Evolutionary conservation across 1,284 basidiomycete species (phyloP), one percentile per base, ranked within the genome.

Genomic region (Ganoderma leucocontextum): DNA sequence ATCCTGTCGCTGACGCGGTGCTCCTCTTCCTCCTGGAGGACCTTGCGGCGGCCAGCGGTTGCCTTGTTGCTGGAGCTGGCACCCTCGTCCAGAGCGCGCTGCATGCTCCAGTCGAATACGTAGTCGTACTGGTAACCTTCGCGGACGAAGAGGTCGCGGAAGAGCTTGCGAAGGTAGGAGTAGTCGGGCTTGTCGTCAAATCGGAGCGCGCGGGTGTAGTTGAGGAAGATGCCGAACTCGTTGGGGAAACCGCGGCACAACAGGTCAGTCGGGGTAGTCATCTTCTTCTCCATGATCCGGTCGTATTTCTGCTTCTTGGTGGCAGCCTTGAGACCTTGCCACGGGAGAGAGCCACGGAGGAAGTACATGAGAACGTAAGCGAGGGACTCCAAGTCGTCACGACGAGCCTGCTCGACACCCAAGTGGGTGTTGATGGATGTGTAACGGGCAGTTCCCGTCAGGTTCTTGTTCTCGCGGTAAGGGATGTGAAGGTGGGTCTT

Each of bases 281-380:
- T 98, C 89, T 98, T 97, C 91, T 98, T 99, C 86, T 98, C 97
- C 96, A 98, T 98, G 85, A 99, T 99, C 68, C 96, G 91, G 81
- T 98, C 97, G 83, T 98, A 98, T 85, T 98, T 98, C 86, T 99
- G 97, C 90, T 98, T 98, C 93, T 98, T 98, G 68, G 96, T 98
- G 44, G 96, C 96, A 70, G 96, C 97, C 86, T 98, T 98, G 79
- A 98, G 89, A 65, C 96, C 96, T 82, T 98, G 97, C 97, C 97
- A 98, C 25, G 97, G 97, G 57, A 98, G 90, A 70, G 95, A 93
- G 65, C 97, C 96, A 74, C 96, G 95, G 74, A 98, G 91, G 90
- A 98, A 98, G 86, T 98, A 98, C 95, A 98, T 97, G 75, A 99
- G 89, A 29, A 98, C 96, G 78, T 98, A 98, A 63, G 95, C 96